These are phyloP conservation scores for Aspergillus persii DNA, from an alignment of 2,329 filamentous ascomycete species.

Conservation along the genomic window DNA sequence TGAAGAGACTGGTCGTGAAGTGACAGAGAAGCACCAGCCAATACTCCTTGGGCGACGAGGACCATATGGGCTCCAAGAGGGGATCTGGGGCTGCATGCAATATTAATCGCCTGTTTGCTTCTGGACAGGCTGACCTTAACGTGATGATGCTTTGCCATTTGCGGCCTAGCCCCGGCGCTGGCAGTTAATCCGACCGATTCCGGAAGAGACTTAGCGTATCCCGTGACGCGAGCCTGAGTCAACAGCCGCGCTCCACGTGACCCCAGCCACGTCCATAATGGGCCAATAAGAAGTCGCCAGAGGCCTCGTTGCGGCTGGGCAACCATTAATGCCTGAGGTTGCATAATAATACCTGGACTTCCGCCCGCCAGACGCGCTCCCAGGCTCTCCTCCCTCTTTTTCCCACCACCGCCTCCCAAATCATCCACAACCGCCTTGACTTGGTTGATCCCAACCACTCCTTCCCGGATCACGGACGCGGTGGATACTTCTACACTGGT, in stretches of 20 bases:
- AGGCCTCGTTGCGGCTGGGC: slow-evolving; percentile 14
- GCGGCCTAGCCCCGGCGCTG: slow-evolving; percentile 17
- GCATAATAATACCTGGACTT: background rate
- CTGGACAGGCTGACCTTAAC: background rate
- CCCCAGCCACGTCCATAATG: slow-evolving; percentile 22
- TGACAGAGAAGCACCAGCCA: background rate
- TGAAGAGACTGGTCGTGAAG: background rate
- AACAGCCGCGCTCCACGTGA: slow-evolving; percentile 27
- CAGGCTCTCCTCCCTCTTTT: background rate
- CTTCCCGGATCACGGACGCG: slow-evolving; percentile 2
- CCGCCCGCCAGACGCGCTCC: slow-evolving; percentile 6
- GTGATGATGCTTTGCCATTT: slow-evolving; percentile 30
- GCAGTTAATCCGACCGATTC: slow-evolving; percentile 14
- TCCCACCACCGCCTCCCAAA: slow-evolving; percentile 1
- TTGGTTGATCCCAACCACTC: background rate
- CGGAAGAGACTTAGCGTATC: slow-evolving; percentile 11
- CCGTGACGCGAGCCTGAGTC: background rate
- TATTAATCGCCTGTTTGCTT: background rate
- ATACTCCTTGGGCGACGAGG: background rate
- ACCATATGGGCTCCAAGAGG: background rate
- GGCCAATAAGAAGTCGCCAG: slow-evolving; percentile 10
- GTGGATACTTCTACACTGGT: slow-evolving; percentile 6
- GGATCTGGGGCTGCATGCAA: background rate
- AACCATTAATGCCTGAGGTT: background rate
- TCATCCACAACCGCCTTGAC: background rate